Base-by-base conservation (phyloP, 73 alveolate genomes). In the Loxodes magnus region DNA sequence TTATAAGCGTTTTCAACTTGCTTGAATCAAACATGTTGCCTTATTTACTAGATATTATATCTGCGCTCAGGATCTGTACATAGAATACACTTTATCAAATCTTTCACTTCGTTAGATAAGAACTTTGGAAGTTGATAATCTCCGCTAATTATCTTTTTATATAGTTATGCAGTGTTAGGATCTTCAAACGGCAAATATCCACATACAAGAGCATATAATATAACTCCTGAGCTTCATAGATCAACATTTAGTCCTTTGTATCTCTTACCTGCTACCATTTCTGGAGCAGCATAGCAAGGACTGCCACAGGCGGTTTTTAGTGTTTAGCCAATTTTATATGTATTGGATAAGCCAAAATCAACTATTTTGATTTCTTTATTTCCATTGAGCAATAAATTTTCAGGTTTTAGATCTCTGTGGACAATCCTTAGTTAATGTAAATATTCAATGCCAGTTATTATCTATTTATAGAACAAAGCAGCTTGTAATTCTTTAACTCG, bases 41-140 rank as follows among this genome's bases (percentile, higher is more conserved):
- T 82, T 5, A 82, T 82, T 34, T 63, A 39, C 22, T 56, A 58
- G 21, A 82, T 54, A 31, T 66, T 75, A 25, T 56, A 43, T 50
- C 94, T 56, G 48, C 71, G 69, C 12, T 70, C 60, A 0, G 94
- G 94, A 82, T 82, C 76, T 6, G 87, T 67, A 5, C 59, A 76
- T 16, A 82, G 58, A 39, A 82, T 76, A 25, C 77, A 60, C 44
- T 69, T 63, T 24, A 82, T 50, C 38, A 82, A 44, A 43, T 70
- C 88, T 20, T 67, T 44, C 0, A 68, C 65, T 4, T 57, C 71
- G 46, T 63, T 56, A 50, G 77, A 67, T 0, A 78, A 67, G 58
- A 53, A 61, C 35, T 56, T 70, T 3, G 92, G 92, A 48, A 71
- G 51, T 35, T 51, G 55, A 6, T 62, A 72, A 57, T 71, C 71